Percentiles rank a stretch among this genome's conserved stretches.
Evolutionary conservation across 495 filamentous ascomycete species (phyloP).

Genomic region (Xylaria acuta): DNA sequence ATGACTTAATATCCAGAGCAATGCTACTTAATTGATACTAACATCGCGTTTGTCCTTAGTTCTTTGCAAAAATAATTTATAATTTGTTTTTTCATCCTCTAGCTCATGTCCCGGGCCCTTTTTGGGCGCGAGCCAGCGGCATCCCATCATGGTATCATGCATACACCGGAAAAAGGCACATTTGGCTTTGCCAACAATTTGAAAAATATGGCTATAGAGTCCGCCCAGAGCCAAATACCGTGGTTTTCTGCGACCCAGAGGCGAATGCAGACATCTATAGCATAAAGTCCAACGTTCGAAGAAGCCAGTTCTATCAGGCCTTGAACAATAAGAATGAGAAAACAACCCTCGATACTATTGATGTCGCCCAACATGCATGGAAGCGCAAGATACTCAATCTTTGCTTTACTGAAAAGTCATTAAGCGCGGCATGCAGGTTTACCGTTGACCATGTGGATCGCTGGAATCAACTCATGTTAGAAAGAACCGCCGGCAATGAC

Average conservation of each 20-base stretch:
- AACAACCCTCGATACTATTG: slow-evolving; percentile 33
- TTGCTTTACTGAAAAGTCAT: slow-evolving; percentile 35
- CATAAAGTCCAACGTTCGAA: slow-evolving; percentile 38
- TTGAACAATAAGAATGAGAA: slow-evolving; percentile 25
- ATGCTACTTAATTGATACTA: background rate
- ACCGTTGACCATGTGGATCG: slow-evolving; percentile 41
- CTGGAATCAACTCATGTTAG: slow-evolving; percentile 38
- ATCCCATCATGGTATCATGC: slow-evolving; percentile 37
- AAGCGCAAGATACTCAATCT: slow-evolving; percentile 39
- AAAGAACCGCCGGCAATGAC: slow-evolving; percentile 13
- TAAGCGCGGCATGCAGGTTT: slow-evolving; percentile 32
- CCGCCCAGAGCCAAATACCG: slow-evolving; percentile 36
- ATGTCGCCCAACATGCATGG: slow-evolving; percentile 36
- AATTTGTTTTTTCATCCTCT: slow-evolving; percentile 38
- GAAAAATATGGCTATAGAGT: slow-evolving; percentile 40
- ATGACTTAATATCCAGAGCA: too few relatives aligned
- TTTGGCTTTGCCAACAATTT: slow-evolving; percentile 35
- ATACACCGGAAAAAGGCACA: slow-evolving; percentile 30
- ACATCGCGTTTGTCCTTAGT: background rate
- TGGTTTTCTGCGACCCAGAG: slow-evolving; percentile 38
- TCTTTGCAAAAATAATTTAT: slow-evolving; percentile 21
- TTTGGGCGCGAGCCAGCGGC: slow-evolving; percentile 24
- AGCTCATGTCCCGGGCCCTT: slow-evolving; percentile 31
- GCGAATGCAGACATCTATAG: slow-evolving; percentile 40
- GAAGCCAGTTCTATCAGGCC: slow-evolving; percentile 36